phyloP scores from a whole-genome alignment of 106 monocot species.

The Dioscorea alata region DNA sequence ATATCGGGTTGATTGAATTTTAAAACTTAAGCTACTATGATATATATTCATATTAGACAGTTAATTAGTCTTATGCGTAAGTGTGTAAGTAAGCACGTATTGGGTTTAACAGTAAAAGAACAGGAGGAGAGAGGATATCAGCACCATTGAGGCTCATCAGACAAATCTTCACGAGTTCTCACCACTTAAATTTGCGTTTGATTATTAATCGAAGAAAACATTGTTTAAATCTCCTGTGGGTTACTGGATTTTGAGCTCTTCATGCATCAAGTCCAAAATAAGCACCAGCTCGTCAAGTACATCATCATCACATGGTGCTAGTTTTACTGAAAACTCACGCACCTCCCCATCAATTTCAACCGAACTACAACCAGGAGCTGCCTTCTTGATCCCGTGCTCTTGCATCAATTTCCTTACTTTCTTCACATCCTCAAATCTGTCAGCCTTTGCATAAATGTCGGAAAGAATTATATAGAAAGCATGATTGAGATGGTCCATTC shows the following conservation, averaged over 20 bases:
- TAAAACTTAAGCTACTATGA: no score
- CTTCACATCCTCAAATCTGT: slow-evolving; percentile 9
- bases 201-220: no score
- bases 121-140: no score
- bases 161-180: no score
- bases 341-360: slow-evolving; percentile 18
- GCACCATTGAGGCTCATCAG: no score
- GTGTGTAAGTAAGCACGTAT: no score
- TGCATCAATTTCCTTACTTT: slow-evolving; percentile 3
- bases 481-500: slow-evolving; percentile 15
- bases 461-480: slow-evolving; percentile 21
- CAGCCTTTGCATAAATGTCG: slow-evolving; percentile 16
- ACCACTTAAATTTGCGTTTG: no score
- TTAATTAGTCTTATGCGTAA: no score
- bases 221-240: background rate
- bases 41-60: no score
- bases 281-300: background rate
- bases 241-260: background rate
- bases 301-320: background rate
- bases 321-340: slow-evolving; percentile 10
- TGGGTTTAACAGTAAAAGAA: no score
- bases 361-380: slow-evolving; percentile 13
- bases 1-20: no score
- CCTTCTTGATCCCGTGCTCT: slow-evolving; percentile 11
- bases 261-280: background rate